Evolutionary conservation across 305 asterid genomes (phyloP).

Genomic region (Stenogyne calaminthoides): DNA sequence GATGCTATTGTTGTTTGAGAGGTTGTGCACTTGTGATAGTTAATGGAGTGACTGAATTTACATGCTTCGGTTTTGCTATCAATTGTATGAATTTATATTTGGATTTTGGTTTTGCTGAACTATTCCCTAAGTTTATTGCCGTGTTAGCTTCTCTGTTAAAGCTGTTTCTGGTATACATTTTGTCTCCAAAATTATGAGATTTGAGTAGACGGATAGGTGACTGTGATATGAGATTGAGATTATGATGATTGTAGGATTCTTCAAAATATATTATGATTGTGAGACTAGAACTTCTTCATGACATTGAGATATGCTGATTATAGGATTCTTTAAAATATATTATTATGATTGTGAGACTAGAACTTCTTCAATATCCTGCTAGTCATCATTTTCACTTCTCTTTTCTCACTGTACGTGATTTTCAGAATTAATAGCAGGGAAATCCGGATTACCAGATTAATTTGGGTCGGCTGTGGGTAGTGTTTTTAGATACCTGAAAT

Average conservation of each 20-base stretch:
- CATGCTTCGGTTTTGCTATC: constrained; percentile 15
- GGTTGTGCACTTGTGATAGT: background rate
- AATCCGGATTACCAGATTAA: no score
- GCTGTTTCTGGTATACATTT: constrained; percentile 9
- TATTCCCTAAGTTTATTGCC: background rate
- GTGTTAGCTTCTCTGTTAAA: background rate
- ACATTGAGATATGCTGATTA: no score
- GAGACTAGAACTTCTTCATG: no score
- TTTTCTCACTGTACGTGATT: no score
- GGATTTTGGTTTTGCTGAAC: constrained; percentile 24
- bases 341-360: background rate
- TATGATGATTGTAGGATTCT: constrained; percentile 26
- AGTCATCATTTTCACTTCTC: no score
- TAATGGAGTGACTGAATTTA: constrained; percentile 14
- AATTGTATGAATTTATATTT: constrained; percentile 13
- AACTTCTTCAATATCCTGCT: no score
- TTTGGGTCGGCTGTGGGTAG: no score
- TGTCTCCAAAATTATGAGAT: background rate
- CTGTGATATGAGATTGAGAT: constrained; percentile 9
- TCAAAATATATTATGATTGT: background rate
- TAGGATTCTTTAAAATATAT: no score
- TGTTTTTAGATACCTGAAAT: no score
- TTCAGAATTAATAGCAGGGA: no score
- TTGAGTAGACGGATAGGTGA: no score
- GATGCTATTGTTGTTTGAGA: background rate